Conservation (phyloP, 2,329 filamentous ascomycete species). For the Lasiodiplodia hormozganensis region DNA sequence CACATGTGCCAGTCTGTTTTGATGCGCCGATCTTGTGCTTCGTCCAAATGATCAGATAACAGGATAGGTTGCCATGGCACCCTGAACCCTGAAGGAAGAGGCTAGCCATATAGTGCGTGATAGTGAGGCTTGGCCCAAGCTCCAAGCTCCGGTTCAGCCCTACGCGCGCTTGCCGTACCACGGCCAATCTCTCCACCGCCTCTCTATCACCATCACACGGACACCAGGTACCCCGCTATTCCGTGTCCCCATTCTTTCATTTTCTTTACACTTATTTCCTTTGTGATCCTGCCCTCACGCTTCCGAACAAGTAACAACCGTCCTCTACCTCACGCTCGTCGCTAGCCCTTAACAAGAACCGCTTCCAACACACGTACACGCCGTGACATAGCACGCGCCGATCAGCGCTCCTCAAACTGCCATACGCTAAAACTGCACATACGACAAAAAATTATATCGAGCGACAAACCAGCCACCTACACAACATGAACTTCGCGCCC, state of each 20-base stretch:
- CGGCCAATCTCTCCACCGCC: slow-evolving; percentile 26
- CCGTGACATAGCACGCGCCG: not conserved
- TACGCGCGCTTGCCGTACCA: slow-evolving; percentile 22
- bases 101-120: not conserved
- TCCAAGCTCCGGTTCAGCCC: slow-evolving; percentile 23
- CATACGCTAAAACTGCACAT: no score
- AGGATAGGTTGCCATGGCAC: not conserved
- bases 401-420: no score
- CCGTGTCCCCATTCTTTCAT: not conserved
- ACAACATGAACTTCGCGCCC: slow-evolving; percentile 75
- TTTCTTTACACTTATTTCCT: slow-evolving; percentile 5
- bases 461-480: not conserved
- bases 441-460: not conserved
- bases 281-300: not conserved
- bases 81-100: not conserved
- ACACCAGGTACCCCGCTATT: slow-evolving; percentile 14
- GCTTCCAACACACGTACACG: not conserved
- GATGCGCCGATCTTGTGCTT: not conserved
- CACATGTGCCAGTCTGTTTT: not conserved
- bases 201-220: slow-evolving; percentile 5
- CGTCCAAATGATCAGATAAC: not conserved
- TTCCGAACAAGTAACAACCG: not conserved
- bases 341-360: not conserved
- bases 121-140: slow-evolving; percentile 5
- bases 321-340: not conserved